Evolutionary conservation across 176 grass and related monocot genomes (phyloP).

Genomic region (Avena atlantica): DNA sequence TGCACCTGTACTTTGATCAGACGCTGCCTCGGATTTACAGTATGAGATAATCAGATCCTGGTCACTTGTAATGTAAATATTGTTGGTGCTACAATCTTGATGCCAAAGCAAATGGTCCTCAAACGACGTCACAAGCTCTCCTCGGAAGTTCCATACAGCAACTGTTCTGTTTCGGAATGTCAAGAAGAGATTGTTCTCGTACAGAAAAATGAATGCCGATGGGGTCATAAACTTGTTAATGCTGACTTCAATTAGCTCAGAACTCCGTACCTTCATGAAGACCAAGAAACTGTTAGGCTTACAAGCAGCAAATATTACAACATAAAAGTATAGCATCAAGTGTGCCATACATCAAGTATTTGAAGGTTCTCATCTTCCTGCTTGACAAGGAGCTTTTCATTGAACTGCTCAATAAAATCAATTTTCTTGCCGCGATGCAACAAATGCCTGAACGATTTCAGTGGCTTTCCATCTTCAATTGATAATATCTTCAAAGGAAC

Average conservation of each 20-base stretch:
- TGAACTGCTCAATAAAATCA: slow-evolving; percentile 99
- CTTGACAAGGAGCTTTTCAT: slow-evolving; percentile 93
- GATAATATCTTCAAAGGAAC: slow-evolving; percentile 98
- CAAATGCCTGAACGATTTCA: slow-evolving; percentile 91
- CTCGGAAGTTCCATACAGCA: slow-evolving; percentile 96
- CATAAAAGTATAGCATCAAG: background rate
- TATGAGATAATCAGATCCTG: slow-evolving; percentile 99
- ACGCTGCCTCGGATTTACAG: slow-evolving; percentile 73
- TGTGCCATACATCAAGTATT: slow-evolving; percentile 86
- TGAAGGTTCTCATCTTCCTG: slow-evolving; percentile 97
- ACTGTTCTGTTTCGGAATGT: slow-evolving; percentile 95
- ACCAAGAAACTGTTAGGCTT: slow-evolving; percentile 31
- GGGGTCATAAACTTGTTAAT: slow-evolving; percentile 88
- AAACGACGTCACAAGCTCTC: slow-evolving; percentile 96
- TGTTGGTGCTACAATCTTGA: slow-evolving; percentile 80
- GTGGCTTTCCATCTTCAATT: slow-evolving; percentile 87
- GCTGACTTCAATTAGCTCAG: slow-evolving; percentile 87
- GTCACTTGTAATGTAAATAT: slow-evolving; percentile 90
- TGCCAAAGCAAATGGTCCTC: slow-evolving; percentile 99
- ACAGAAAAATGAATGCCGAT: slow-evolving; percentile 97
- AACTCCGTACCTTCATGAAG: slow-evolving; percentile 77
- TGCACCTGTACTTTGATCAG: slow-evolving; percentile 58
- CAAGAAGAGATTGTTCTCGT: slow-evolving; percentile 99
- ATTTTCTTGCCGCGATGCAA: slow-evolving; percentile 95
- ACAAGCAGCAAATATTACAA: background rate